Percentiles rank a stretch among this genome's conserved stretches.
These are phyloP conservation scores for Gautieria morchelliformis DNA, from an alignment of 768 basidiomycete species.

Conservation along the genomic window DNA sequence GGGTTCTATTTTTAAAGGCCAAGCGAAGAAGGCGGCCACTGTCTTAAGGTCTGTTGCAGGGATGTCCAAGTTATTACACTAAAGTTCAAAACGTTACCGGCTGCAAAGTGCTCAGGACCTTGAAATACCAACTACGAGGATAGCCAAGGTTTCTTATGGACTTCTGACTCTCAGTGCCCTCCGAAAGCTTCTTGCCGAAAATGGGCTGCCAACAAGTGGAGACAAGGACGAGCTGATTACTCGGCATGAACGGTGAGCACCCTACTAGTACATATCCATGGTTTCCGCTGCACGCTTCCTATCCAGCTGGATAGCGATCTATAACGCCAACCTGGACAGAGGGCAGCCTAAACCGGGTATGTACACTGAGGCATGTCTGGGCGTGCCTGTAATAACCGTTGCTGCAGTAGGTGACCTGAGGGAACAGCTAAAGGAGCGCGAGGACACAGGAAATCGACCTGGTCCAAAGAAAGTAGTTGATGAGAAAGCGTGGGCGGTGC, in stretches of 20 bases:
- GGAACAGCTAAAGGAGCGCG: neutral
- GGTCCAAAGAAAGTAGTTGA: slow-evolving; percentile 1
- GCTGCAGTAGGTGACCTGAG: slow-evolving; percentile 3
- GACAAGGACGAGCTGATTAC: slow-evolving; percentile 41
- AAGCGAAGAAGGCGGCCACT: slow-evolving; percentile 16
- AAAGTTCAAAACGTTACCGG: neutral
- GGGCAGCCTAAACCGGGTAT: slow-evolving; percentile 14
- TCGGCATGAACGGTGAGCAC: slow-evolving; percentile 50
- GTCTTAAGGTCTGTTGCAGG: neutral
- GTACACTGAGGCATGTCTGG: neutral
- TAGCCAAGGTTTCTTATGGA: slow-evolving; percentile 51
- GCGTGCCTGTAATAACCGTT: neutral
- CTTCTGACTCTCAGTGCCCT: slow-evolving; percentile 53
- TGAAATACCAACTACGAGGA: slow-evolving; percentile 6
- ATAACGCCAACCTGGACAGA: slow-evolving; percentile 64
- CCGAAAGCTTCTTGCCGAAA: slow-evolving; percentile 43
- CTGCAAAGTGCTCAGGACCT: neutral
- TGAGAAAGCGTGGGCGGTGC: slow-evolving; percentile 7
- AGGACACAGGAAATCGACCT: slow-evolving; percentile 3
- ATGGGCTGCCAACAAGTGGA: slow-evolving; percentile 41
- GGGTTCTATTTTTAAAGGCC: slow-evolving; percentile 27
- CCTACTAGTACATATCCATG: neutral
- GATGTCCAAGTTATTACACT: neutral
- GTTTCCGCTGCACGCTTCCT: neutral
- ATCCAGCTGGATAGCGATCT: slow-evolving; percentile 56